A percentile compares a stretch with the other conserved stretches of the same genome.
Evolutionary conservation across 192 early-diverging fungal species (phyloP).

Genomic region (Backusella westeae): DNA sequence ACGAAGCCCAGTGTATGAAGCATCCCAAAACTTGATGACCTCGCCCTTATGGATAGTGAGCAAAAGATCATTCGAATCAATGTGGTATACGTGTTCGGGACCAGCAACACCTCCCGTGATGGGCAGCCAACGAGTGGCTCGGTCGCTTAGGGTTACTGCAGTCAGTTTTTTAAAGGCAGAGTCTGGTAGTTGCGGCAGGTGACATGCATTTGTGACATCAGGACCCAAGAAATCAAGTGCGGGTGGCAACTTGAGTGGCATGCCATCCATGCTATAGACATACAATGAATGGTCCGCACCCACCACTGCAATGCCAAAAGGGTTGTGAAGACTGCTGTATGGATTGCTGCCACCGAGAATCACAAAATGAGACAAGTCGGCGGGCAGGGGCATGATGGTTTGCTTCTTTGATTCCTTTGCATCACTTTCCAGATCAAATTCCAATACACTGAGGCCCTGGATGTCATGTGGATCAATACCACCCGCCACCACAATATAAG

Average conservation of each 20-base stretch:
- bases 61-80: slow-evolving; percentile 40
- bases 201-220: slow-evolving; percentile 25
- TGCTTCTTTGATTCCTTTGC: slow-evolving; percentile 37
- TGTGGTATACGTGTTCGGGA: slow-evolving; percentile 29
- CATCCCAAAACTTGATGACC: slow-evolving; percentile 50
- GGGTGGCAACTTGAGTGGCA: slow-evolving; percentile 35
- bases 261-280: slow-evolving; percentile 34
- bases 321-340: slow-evolving; percentile 33
- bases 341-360: slow-evolving; percentile 39
- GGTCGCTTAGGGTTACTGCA: neutral
- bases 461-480: slow-evolving; percentile 39
- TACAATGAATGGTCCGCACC: slow-evolving; percentile 30
- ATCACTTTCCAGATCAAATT: slow-evolving; percentile 34
- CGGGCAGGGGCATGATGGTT: slow-evolving; percentile 32
- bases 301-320: slow-evolving; percentile 39
- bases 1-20: slow-evolving; percentile 35
- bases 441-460: slow-evolving; percentile 42
- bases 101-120: slow-evolving; percentile 37
- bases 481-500: slow-evolving; percentile 42
- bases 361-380: slow-evolving; percentile 42
- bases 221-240: slow-evolving; percentile 38
- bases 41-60: slow-evolving; percentile 40
- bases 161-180: slow-evolving; percentile 22
- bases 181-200: slow-evolving; percentile 22
- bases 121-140: slow-evolving; percentile 31